phyloP scores from a whole-genome alignment of 768 basidiomycete species.

The Collybia sordida region DNA sequence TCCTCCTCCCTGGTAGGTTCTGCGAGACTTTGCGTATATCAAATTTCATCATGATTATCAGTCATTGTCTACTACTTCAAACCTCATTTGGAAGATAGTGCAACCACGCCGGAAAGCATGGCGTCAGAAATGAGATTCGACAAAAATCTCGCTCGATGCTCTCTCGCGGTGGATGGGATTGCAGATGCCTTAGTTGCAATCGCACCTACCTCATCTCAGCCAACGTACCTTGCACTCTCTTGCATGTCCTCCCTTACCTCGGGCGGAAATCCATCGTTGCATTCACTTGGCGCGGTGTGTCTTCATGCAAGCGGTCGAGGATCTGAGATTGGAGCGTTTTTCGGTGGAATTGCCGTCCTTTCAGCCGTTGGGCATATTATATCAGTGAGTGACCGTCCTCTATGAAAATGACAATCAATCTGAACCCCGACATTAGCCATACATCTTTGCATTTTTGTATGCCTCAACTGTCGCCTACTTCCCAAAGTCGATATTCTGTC shows the following conservation, averaged over 20 bases:
- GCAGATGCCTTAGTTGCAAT: conserved; percentile 64
- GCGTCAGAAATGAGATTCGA: conserved; percentile 68
- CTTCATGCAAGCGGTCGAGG: conserved; percentile 51
- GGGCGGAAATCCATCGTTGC: conserved; percentile 65
- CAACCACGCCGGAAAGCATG: conserved; percentile 37
- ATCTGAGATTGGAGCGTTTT: conserved; percentile 57
- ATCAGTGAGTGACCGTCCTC: conserved; percentile 32
- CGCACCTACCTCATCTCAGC: conserved; percentile 47
- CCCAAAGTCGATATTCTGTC: conserved; percentile 68
- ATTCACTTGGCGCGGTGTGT: conserved; percentile 71
- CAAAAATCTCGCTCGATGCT: conserved; percentile 59
- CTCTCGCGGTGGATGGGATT: conserved; percentile 64
- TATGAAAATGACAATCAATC: background rate
- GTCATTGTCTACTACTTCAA: conserved; percentile 66
- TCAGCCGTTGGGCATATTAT: conserved; percentile 68
- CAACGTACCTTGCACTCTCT: conserved; percentile 57
- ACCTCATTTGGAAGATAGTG: conserved; percentile 34
- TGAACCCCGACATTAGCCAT: conserved; percentile 42
- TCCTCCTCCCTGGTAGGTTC: conserved; percentile 66
- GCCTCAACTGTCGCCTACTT: conserved; percentile 59
- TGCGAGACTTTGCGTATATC: background rate
- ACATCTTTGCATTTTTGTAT: conserved; percentile 68
- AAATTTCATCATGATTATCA: conserved; percentile 19
- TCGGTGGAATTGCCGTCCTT: conserved; percentile 71
- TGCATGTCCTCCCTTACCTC: conserved; percentile 65